A percentile compares a stretch with the other conserved stretches of the same genome.
Evolutionary conservation across 2,329 filamentous ascomycete genomes (phyloP).

Genomic region (Mycosphaerella sp.): DNA sequence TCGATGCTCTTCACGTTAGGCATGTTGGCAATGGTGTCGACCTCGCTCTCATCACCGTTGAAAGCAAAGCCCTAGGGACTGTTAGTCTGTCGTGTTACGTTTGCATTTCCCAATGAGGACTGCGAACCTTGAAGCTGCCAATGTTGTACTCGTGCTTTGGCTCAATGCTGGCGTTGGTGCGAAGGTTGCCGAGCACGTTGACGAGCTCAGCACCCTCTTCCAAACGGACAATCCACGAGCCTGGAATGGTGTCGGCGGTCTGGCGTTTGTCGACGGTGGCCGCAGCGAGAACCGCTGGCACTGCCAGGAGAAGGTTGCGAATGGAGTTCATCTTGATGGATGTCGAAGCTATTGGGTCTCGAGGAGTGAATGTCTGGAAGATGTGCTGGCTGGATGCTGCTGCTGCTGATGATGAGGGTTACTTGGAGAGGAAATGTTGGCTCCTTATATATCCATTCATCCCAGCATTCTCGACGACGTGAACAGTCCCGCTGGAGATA

Average conservation of each 20-base stretch:
- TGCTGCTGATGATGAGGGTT: background rate
- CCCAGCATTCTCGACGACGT: background rate
- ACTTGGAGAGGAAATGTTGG: background rate
- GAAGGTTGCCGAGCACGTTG: conserved; percentile 12
- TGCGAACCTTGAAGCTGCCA: conserved; percentile 4
- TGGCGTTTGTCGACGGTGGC: conserved; percentile 19
- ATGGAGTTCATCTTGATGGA: conserved; percentile 17
- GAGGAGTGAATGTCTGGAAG: background rate
- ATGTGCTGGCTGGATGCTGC: conserved; percentile 2
- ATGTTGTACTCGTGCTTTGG: conserved; percentile 14
- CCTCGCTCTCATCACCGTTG: conserved; percentile 31
- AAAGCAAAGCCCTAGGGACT: conserved; percentile 36
- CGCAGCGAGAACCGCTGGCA: conserved; percentile 18
- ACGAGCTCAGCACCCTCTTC: conserved; percentile 12
- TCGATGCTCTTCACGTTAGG: conserved; percentile 37
- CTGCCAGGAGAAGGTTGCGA: conserved; percentile 18
- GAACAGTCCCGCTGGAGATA: background rate
- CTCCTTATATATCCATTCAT: conserved; percentile 8
- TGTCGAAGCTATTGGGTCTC: conserved; percentile 5
- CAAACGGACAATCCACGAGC: conserved; percentile 21
- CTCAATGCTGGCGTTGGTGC: conserved; percentile 17
- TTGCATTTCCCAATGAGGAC: background rate
- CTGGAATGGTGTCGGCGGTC: conserved; percentile 16
- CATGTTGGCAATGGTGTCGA: conserved; percentile 27
- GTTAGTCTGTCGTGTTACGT: conserved; percentile 22